Conservation (phyloP, 2,329 filamentous ascomycete species). For the Aspergillus udagawae region DNA sequence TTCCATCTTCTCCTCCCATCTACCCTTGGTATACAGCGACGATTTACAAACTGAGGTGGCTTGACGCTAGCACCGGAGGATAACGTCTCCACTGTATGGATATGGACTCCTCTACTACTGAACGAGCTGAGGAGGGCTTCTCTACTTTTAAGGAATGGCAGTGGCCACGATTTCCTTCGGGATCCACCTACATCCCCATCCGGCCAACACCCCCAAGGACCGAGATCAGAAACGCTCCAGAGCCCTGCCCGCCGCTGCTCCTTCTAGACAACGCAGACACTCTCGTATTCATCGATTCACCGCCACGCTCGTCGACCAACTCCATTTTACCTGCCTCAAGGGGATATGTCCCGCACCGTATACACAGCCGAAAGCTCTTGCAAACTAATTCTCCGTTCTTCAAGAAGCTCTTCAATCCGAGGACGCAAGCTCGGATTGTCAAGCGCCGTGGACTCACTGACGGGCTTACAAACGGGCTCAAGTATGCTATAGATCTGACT, state of each 20-base stretch:
- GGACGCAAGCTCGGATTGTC: constrained; percentile 22
- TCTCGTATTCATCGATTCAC: constrained; percentile 33
- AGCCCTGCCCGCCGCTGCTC: constrained; percentile 1
- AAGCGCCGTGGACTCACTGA: constrained; percentile 28
- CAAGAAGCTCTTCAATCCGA: constrained; percentile 25
- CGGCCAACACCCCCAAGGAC: neutral
- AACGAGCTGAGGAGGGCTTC: neutral
- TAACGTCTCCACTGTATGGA: neutral
- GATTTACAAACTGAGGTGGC: neutral
- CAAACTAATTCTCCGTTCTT: constrained; percentile 28
- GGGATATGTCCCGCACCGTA: constrained; percentile 26
- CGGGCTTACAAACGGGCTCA: constrained; percentile 41
- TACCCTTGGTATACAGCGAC: neutral
- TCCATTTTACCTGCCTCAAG: constrained; percentile 10
- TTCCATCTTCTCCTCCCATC: neutral
- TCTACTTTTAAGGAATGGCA: neutral
- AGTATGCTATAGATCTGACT: constrained; percentile 61
- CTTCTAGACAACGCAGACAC: constrained; percentile 31
- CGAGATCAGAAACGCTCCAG: neutral
- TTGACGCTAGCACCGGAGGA: neutral
- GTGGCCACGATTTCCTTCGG: neutral
- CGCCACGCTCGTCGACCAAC: constrained; percentile 17
- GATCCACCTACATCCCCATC: neutral
- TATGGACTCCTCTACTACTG: neutral
- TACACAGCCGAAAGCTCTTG: constrained; percentile 32